These are phyloP conservation scores for Aspergillus spinulosporus DNA, from an alignment of 2,329 filamentous ascomycete genomes.

Conservation along the genomic window DNA sequence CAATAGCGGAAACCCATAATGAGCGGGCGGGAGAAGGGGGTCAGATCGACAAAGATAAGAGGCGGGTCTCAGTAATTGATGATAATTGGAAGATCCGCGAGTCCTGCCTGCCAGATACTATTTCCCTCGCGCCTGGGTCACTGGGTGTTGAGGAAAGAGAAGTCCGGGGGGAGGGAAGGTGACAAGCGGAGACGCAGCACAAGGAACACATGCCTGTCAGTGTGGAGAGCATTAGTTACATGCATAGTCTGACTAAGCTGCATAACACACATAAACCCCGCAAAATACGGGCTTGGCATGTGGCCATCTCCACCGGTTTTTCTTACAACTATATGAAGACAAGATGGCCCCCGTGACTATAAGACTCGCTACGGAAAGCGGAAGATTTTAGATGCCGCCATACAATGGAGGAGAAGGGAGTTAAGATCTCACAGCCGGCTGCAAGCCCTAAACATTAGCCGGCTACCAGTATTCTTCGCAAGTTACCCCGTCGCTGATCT, in stretches of 20 bases:
- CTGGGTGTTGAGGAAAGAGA: neutral
- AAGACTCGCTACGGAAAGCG: neutral
- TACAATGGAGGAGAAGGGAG: neutral
- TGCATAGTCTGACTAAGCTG: neutral
- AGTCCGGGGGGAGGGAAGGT: conserved; percentile 2
- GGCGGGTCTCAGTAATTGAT: conserved; percentile 1
- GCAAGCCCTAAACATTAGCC: neutral
- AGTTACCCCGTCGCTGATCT: conserved; percentile 16
- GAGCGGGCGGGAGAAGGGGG: neutral
- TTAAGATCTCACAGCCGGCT: neutral
- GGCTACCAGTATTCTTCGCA: neutral
- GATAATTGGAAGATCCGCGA: conserved; percentile 10
- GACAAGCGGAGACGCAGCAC: neutral
- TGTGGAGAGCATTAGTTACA: neutral
- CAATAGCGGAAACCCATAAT: conserved; percentile 16
- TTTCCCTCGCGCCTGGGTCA: neutral
- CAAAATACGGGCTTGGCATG: conserved; percentile 9
- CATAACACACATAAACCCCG: conserved; percentile 6
- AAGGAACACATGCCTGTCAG: conserved; percentile 3
- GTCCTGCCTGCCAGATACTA: neutral
- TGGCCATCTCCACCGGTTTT: neutral
- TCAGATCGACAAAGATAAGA: conserved; percentile 5
- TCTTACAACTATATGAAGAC: neutral
- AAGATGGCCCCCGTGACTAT: neutral
- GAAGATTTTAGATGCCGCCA: neutral